Conservation (phyloP, 306 rosid species). For the Malus asiatica region DNA sequence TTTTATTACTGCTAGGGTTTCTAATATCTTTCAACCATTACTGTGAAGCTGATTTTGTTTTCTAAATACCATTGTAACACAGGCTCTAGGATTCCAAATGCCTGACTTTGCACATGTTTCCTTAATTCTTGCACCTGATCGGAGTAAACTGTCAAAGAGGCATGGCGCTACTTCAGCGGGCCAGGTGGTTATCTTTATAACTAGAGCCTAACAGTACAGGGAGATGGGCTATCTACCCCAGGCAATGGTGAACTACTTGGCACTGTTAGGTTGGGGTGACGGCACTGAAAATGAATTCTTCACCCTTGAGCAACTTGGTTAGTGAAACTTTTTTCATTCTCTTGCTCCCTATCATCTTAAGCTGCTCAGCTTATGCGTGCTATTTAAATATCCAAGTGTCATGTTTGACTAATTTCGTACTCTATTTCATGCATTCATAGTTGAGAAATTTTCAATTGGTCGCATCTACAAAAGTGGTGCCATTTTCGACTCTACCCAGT, state of each 20-base stretch:
- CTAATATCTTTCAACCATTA: neutral
- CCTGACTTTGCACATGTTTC: constrained; percentile 62
- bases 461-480: constrained; percentile 95
- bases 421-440: constrained; percentile 34
- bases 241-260: constrained; percentile 91
- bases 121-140: constrained; percentile 92
- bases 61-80: neutral
- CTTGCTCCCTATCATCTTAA: neutral
- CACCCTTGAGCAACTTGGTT: constrained; percentile 76
- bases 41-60: neutral
- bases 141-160: constrained; percentile 92
- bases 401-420: constrained; percentile 7
- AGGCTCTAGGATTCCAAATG: constrained; percentile 13
- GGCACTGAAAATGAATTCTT: constrained; percentile 93
- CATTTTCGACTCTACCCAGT: constrained; percentile 69
- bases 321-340: constrained; percentile 21
- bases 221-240: constrained; percentile 97
- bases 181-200: constrained; percentile 1
- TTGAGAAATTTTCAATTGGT: constrained; percentile 75
- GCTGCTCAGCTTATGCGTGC: neutral
- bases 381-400: constrained; percentile 3
- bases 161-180: constrained; percentile 94
- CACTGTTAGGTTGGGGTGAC: constrained; percentile 97
- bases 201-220: constrained; percentile 48
- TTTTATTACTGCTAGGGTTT: neutral